These are phyloP conservation scores for Chaetomium cochliodes DNA, from an alignment of 495 filamentous ascomycete species.

Conservation along the genomic window DNA sequence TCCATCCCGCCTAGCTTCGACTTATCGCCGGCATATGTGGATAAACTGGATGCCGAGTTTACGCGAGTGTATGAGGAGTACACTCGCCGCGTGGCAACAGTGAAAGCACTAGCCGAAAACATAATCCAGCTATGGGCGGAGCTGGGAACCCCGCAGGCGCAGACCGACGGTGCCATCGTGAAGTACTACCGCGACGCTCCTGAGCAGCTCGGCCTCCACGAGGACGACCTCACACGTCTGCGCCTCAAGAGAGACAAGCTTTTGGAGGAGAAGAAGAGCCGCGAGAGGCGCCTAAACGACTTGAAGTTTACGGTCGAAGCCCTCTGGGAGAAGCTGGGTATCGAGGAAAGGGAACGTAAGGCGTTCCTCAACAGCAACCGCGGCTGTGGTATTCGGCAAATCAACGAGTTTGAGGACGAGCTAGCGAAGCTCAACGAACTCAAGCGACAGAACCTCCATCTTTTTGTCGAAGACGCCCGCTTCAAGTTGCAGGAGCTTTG, in stretches of 20 bases:
- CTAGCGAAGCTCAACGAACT: constrained; percentile 81
- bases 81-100: constrained; percentile 68
- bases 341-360: constrained; percentile 79
- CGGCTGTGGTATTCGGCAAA: constrained; percentile 79
- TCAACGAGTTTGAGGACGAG: constrained; percentile 94
- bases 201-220: constrained; percentile 88
- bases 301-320: constrained; percentile 70
- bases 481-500: constrained; percentile 88
- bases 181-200: constrained; percentile 85
- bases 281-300: constrained; percentile 79
- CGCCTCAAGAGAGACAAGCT: constrained; percentile 75
- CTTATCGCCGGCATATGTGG: constrained; percentile 83
- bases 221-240: constrained; percentile 74
- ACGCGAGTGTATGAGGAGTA: constrained; percentile 94
- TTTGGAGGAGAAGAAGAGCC: constrained; percentile 84
- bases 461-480: constrained; percentile 93
- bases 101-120: constrained; percentile 73
- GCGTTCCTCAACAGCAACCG: constrained; percentile 67
- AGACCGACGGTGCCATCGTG: constrained; percentile 84
- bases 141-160: constrained; percentile 84
- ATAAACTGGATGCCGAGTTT: constrained; percentile 84
- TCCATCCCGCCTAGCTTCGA: constrained; percentile 80
- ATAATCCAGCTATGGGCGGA: constrained; percentile 95
- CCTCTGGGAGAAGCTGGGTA: constrained; percentile 84
- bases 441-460: constrained; percentile 88